These are phyloP conservation scores for Claviceps quebecensis DNA, from an alignment of 2,329 filamentous ascomycete species.

Conservation along the genomic window DNA sequence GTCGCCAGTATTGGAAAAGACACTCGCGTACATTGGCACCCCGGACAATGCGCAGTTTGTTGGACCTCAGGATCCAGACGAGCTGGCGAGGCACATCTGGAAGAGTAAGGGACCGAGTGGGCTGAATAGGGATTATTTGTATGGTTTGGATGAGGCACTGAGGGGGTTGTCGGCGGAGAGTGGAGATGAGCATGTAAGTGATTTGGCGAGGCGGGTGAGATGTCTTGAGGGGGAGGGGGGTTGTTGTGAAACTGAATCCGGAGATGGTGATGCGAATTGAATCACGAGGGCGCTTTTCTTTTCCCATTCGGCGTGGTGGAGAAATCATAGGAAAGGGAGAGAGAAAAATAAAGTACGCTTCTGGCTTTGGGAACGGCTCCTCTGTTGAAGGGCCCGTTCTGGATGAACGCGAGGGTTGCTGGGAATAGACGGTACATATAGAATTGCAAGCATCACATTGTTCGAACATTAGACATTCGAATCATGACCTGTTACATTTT, in stretches of 20 bases:
- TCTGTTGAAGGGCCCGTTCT: too few species aligned
- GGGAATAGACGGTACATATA: too few species aligned
- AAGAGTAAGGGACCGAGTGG: constrained; percentile 70
- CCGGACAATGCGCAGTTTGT: constrained; percentile 88
- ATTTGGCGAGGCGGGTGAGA: constrained; percentile 61
- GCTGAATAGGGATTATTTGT: constrained; percentile 79
- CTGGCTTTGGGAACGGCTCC: too few species aligned
- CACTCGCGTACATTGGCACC: constrained; percentile 85
- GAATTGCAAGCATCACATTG: too few species aligned
- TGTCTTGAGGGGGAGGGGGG: constrained; percentile 27
- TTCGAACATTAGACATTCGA: not conserved
- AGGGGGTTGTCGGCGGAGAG: constrained; percentile 59
- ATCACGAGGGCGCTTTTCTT: not conserved
- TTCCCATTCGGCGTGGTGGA: not conserved
- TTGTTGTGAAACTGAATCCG: not conserved
- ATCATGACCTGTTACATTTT: not conserved
- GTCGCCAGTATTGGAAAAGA: constrained; percentile 29
- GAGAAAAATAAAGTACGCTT: too few species aligned
- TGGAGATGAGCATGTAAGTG: constrained; percentile 70
- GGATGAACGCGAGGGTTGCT: too few species aligned
- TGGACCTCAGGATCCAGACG: constrained; percentile 64
- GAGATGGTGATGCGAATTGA: not conserved
- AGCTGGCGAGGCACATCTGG: constrained; percentile 69
- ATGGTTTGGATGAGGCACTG: constrained; percentile 63
- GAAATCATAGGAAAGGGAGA: too few species aligned